These are phyloP conservation scores for Sporothrix schenckii DNA, from an alignment of 2,329 filamentous ascomycete genomes.

Conservation along the genomic window DNA sequence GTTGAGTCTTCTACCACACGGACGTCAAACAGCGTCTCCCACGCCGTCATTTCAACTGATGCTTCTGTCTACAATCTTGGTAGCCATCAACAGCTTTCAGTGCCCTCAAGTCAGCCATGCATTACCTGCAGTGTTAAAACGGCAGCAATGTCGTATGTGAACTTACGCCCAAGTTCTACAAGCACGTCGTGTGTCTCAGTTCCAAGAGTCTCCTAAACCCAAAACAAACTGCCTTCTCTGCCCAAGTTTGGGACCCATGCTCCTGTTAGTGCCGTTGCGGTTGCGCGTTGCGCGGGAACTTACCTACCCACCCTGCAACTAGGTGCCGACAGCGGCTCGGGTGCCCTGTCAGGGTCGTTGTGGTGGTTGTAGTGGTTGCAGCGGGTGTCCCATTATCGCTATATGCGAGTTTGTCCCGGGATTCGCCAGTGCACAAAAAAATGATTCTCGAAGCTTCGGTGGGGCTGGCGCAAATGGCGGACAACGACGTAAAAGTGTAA, in stretches of 20 bases:
- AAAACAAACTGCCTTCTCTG: not conserved
- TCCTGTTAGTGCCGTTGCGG: conserved; percentile 16
- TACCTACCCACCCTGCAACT: conserved; percentile 4
- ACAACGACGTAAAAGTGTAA: not conserved
- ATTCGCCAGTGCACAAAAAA: conserved; percentile 19
- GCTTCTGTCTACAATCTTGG: not conserved
- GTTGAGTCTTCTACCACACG: not conserved
- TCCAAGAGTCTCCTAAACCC: too few relatives aligned
- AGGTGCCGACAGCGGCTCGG: conserved; percentile 33
- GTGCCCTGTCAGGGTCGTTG: conserved; percentile 1
- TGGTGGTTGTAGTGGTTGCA: not conserved
- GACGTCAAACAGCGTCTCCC: not conserved
- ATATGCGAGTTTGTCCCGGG: conserved; percentile 32
- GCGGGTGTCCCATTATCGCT: conserved; percentile 27
- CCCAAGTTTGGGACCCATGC: not conserved
- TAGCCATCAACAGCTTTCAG: not conserved
- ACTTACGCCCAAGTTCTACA: not conserved
- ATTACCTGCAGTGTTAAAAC: not conserved
- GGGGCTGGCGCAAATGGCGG: conserved; percentile 36
- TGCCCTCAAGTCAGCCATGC: not conserved
- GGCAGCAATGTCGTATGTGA: not conserved
- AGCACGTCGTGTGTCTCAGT: not conserved
- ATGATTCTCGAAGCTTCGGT: conserved; percentile 53
- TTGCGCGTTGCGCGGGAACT: conserved; percentile 4
- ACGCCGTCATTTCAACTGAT: not conserved